Conservation (phyloP, 257 asterid species). For the Plectranthus barbatus region DNA sequence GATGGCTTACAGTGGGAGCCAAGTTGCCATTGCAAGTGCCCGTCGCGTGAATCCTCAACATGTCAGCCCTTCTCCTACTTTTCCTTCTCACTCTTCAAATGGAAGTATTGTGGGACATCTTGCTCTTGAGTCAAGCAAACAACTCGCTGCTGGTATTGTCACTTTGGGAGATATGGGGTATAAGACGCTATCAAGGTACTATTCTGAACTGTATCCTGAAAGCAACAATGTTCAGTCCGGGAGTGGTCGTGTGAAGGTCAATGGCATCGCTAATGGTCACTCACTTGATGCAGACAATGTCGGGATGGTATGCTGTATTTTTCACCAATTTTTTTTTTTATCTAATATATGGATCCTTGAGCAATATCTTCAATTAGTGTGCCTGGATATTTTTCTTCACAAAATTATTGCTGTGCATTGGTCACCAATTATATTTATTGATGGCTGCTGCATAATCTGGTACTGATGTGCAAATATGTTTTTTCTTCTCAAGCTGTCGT, state of each 20-base stretch:
- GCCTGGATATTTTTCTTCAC: background rate
- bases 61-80: conserved; percentile 50
- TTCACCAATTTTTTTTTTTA: background rate
- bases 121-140: conserved; percentile 96
- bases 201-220: conserved; percentile 69
- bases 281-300: conserved; percentile 46
- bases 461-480: background rate
- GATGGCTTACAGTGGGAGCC: conserved; percentile 94
- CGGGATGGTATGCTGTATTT: conserved; percentile 68
- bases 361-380: background rate
- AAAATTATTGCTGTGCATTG: background rate
- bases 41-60: conserved; percentile 78
- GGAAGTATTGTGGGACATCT: conserved; percentile 88
- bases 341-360: background rate
- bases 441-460: background rate
- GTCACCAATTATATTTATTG: background rate
- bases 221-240: conserved; percentile 46
- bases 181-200: conserved; percentile 76
- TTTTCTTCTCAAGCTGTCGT: background rate
- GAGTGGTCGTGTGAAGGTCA: conserved; percentile 33
- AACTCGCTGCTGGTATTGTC: conserved; percentile 84
- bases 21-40: conserved; percentile 47
- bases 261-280: conserved; percentile 48
- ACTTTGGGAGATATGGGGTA: conserved; percentile 86
- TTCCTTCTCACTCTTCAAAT: conserved; percentile 48